Percentiles rank a stretch among this genome's conserved stretches.
Conservation (phyloP, 495 filamentous ascomycete genomes). For the Trichoderma virens region DNA sequence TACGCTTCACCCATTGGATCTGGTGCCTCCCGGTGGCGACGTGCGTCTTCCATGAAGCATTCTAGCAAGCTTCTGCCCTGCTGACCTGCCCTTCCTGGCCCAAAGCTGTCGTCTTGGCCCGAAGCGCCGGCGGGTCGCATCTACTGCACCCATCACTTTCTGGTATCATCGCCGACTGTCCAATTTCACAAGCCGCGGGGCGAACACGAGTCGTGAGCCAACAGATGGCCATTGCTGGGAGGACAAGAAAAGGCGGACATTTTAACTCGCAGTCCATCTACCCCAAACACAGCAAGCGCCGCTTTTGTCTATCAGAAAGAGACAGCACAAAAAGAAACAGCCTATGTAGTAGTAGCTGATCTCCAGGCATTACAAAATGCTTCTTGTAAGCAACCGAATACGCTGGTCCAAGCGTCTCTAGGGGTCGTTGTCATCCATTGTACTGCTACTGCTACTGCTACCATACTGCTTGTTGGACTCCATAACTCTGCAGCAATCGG, state of each 20-base stretch:
- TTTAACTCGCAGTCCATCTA: not conserved
- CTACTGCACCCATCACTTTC: not conserved
- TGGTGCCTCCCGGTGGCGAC: not conserved
- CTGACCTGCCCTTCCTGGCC: slow-evolving; percentile 6
- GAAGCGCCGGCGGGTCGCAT: slow-evolving; percentile 2
- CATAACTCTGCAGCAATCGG: too few species aligned
- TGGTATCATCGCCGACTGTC: slow-evolving; percentile 3
- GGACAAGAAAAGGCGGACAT: not conserved
- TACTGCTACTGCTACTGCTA: not conserved
- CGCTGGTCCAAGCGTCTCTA: not conserved
- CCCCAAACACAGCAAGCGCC: not conserved
- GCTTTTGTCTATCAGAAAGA: not conserved
- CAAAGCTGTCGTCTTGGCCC: slow-evolving; percentile 3
- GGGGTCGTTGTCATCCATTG: not conserved
- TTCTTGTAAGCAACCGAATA: not conserved
- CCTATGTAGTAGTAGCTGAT: too few species aligned
- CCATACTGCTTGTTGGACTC: not conserved
- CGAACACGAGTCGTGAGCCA: slow-evolving; percentile 4
- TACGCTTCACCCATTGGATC: slow-evolving; percentile 1
- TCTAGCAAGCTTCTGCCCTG: slow-evolving; percentile 6
- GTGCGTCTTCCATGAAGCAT: slow-evolving; percentile 1
- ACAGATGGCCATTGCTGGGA: not conserved
- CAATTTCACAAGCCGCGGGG: not conserved
- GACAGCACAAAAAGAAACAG: not conserved
- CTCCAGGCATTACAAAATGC: too few species aligned